Conservation (phyloP, 371 early-diverging fungal species). For the Choanephora cucurbitarum region DNA sequence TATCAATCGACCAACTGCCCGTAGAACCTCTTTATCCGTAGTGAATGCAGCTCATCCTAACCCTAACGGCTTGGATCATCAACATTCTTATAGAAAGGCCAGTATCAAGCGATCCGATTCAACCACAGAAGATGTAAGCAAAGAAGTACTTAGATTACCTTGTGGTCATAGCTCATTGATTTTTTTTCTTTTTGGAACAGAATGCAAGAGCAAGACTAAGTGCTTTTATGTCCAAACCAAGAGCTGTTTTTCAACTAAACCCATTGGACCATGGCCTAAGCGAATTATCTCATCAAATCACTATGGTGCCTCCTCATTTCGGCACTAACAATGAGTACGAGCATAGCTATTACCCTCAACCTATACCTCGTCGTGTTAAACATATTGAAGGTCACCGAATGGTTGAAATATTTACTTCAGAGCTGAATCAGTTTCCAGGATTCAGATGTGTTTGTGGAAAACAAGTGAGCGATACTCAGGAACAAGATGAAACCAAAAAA, state of each 20-base stretch:
- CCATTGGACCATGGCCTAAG: background rate
- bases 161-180: background rate
- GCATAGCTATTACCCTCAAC: slow-evolving; percentile 19
- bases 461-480: slow-evolving; percentile 26
- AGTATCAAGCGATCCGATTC: slow-evolving; percentile 21
- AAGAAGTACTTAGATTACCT: background rate
- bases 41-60: slow-evolving; percentile 13
- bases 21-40: slow-evolving; percentile 14
- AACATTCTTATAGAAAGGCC: slow-evolving; percentile 21
- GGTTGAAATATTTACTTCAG: slow-evolving; percentile 41
- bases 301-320: slow-evolving; percentile 8
- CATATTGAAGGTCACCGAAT: slow-evolving; percentile 52
- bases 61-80: slow-evolving; percentile 7
- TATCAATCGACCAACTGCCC: no score
- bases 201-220: slow-evolving; percentile 28
- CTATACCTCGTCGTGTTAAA: slow-evolving; percentile 31
- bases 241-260: slow-evolving; percentile 33
- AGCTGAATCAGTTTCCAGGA: slow-evolving; percentile 35
- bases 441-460: slow-evolving; percentile 51
- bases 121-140: slow-evolving; percentile 17
- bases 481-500: slow-evolving; percentile 7
- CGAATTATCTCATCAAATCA: slow-evolving; percentile 2
- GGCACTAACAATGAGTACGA: slow-evolving; percentile 13
- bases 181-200: slow-evolving; percentile 4
- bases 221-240: slow-evolving; percentile 45